Base-by-base conservation (phyloP, 1,139 yeast genomes). In the Lodderomyces elongisporus region DNA sequence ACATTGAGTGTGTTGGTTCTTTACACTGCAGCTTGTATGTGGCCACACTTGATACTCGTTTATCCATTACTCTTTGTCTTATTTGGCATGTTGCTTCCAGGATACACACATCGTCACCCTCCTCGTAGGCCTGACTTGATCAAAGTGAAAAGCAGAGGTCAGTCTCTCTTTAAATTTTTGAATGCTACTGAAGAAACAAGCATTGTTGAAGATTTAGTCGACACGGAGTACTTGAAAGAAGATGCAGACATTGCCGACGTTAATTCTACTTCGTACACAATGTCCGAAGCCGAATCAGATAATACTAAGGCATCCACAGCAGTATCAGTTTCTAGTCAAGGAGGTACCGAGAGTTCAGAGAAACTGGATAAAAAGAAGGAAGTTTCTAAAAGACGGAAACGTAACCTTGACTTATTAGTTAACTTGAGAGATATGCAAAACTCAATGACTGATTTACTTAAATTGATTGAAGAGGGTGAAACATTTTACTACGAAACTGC, bases 71-170 rank as follows among this genome's bases (percentile, higher is more conserved):
- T 80, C 1, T 70, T 65, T 33, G 38, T 85, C 4, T 52, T 82
- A 25, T 64, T 71, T 40, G 80, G 79, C 0, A 60, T 82, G 2
- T 66, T 87, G 60, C 62, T 82, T 1, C 91, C 94, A 0, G 87
- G 85, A 1, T 88, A 79, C 48, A 62, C 76, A 14, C 65, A 71
- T 34, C 66, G 87, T 35, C 95, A 87, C 51, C 95, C 89, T 0
- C 62, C 76, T 46, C 58, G 65, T 18, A 58, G 62, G 9, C 66
- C 70, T 0, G 62, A 64, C 17, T 45, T 66, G 20, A 60, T 75
- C 14, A 59, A 60, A 14, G 69, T 71, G 14, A 65, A 66, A 41
- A 62, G 56, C 17, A 58, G 82, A 32, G 87, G 87, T 1, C 78
- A 74, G 35, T 69, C 81, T 0, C 51, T 78, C 5, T 55, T 78